These are phyloP conservation scores for Pseudoneurospora amorphoporcata DNA, from an alignment of 495 filamentous ascomycete genomes.

Conservation along the genomic window DNA sequence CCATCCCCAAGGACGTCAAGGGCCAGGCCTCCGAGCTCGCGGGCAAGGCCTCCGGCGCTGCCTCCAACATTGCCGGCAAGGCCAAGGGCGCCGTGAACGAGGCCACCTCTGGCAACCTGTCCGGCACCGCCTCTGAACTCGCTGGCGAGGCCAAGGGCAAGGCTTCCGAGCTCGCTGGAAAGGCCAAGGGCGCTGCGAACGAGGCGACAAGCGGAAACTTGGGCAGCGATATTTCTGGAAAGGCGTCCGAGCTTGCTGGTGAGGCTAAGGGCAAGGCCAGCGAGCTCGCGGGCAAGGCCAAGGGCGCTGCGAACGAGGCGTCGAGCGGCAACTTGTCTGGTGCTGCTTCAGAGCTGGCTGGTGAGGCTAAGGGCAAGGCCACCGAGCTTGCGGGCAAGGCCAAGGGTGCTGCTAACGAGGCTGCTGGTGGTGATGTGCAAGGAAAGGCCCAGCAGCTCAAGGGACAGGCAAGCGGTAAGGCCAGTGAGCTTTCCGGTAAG, in stretches of 20 bases:
- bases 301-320: slow-evolving; percentile 19
- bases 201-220: neutral
- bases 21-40: slow-evolving; percentile 22
- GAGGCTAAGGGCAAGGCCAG: slow-evolving; percentile 23
- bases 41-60: slow-evolving; percentile 23
- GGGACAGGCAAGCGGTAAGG: slow-evolving; percentile 8
- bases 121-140: slow-evolving; percentile 22
- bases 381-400: slow-evolving; percentile 21
- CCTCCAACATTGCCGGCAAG: slow-evolving; percentile 20
- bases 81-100: slow-evolving; percentile 17
- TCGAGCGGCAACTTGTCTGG: slow-evolving; percentile 25
- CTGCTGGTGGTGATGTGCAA: slow-evolving; percentile 1
- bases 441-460: slow-evolving; percentile 2
- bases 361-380: slow-evolving; percentile 27
- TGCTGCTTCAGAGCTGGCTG: slow-evolving; percentile 18
- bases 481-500: neutral
- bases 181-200: slow-evolving; percentile 16
- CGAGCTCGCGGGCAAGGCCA: slow-evolving; percentile 23
- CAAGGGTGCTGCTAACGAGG: slow-evolving; percentile 14
- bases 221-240: slow-evolving; percentile 5
- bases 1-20: slow-evolving; percentile 5
- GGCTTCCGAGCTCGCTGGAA: slow-evolving; percentile 21
- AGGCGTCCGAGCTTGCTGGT: slow-evolving; percentile 19
- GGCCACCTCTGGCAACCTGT: neutral
- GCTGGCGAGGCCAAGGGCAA: slow-evolving; percentile 26